Evolutionary conservation across 129 eudicot species (phyloP), one percentile per base, ranked within the genome.

Genomic region (Flaveria bidentis): DNA sequence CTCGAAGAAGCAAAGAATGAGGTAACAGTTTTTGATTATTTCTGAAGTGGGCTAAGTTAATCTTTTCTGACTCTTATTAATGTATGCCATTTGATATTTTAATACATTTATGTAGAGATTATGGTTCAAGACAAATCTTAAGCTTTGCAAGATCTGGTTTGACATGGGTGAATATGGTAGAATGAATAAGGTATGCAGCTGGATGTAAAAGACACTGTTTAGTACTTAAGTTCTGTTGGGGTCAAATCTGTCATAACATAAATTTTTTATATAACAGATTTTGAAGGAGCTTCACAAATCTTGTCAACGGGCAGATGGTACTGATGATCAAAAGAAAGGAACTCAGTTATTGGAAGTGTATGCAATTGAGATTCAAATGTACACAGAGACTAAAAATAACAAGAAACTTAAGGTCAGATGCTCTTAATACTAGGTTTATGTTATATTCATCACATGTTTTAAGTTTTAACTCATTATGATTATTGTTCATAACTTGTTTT

Each of bases 1-100:
- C 99, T 95, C 71, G 97, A 95, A 86, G 99, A 95, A 87, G 99
- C 99, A 45, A 95, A 95, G 74, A 95, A 95, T 65, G 99, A 95
- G 97, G 99, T 91, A 17, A 3, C 15, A 11, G 0, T 28, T 12
- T 74, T 77, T 14, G 22, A n/a, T 72, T 41, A 16, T 58, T 16
- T 15, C 13, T 49, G 11, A 0, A 52, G 46, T 16, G 52, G 33
- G 47, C 39, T 11, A 61, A n/a, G 41, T 26, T 75, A 7, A 71
- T 60, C 26, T 26, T 76, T 14, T 33, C 22, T 8, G 26, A 61
- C 55, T 61, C 45, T 69, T 45, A 60, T 72, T 42, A 67, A 41
- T 11, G 39, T 60, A 45, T 68, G 53, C 16, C 28, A 7, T n/a
- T 72, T 4, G 16, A 16, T n/a, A 67, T 4, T 47, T 45, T 16